These are phyloP conservation scores for Colletotrichum siamense DNA, from an alignment of 2,329 filamentous ascomycete genomes.

Conservation along the genomic window DNA sequence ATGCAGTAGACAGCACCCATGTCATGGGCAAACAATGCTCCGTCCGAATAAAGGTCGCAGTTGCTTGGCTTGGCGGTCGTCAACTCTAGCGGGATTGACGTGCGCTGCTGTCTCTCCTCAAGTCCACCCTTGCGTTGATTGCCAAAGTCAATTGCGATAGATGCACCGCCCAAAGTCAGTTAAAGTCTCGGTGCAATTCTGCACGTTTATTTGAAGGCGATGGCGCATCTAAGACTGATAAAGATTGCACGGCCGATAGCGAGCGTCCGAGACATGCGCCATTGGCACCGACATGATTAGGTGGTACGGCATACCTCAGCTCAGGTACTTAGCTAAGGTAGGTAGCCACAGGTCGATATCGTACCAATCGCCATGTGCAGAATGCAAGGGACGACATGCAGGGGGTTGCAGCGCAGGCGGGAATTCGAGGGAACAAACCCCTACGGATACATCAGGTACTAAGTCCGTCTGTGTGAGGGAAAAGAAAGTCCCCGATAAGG, in stretches of 20 bases:
- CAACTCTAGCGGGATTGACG: not conserved
- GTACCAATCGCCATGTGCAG: not conserved
- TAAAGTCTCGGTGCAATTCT: not conserved
- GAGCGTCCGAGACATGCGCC: not conserved
- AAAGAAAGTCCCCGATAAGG: not conserved
- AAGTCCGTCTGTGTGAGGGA: not conserved
- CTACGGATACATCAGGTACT: not conserved
- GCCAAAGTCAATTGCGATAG: not conserved
- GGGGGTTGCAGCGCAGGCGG: not conserved
- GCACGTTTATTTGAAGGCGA: not conserved
- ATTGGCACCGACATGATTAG: not conserved
- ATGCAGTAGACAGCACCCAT: not conserved
- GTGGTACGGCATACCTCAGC: not conserved
- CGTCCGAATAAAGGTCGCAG: not conserved
- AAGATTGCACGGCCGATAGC: not conserved
- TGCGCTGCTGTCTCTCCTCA: not conserved
- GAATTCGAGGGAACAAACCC: not conserved
- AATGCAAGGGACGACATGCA: slow-evolving; percentile 11
- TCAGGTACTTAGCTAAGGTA: not conserved
- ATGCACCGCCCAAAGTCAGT: not conserved
- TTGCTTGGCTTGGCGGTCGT: not conserved
- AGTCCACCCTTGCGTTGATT: not conserved
- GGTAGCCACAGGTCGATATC: not conserved
- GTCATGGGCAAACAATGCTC: not conserved
- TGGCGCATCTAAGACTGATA: not conserved